A percentile compares a stretch with the other conserved stretches of the same genome.
phyloP scores from a whole-genome alignment of 768 basidiomycete genomes.

The Russula earlei region DNA sequence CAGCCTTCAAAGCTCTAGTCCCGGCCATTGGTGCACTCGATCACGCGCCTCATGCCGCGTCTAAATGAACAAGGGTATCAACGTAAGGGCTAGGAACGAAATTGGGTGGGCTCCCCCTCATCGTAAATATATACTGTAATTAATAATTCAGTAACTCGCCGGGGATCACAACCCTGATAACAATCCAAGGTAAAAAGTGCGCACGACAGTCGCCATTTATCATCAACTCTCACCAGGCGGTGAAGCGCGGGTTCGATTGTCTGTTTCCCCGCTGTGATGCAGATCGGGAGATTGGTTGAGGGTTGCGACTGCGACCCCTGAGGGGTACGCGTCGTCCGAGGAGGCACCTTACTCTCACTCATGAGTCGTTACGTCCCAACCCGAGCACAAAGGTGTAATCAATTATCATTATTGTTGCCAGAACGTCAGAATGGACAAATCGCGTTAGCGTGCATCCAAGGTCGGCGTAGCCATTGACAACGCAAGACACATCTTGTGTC shows the following conservation, averaged over 20 bases:
- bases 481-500: background rate
- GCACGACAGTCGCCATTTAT: slow-evolving; percentile 10
- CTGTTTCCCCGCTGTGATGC: background rate
- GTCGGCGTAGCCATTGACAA: background rate
- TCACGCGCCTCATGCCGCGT: slow-evolving; percentile 8
- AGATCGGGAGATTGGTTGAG: background rate
- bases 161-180: slow-evolving; percentile 2
- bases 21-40: slow-evolving; percentile 15
- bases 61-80: slow-evolving; percentile 12
- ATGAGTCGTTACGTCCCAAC: background rate
- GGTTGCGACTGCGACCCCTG: background rate
- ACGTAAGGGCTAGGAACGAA: slow-evolving; percentile 17
- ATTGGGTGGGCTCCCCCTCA: background rate
- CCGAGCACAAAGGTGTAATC: too few species aligned
- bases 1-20: background rate
- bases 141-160: background rate
- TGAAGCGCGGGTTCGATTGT: background rate
- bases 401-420: background rate
- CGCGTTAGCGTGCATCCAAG: slow-evolving; percentile 6
- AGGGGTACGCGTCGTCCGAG: background rate
- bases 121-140: background rate
- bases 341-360: background rate
- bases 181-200: slow-evolving; percentile 14
- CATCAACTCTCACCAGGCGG: background rate
- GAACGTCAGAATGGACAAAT: slow-evolving; percentile 1